Conservation (phyloP, 768 basidiomycete genomes). For the Phlebiopsis gigantea region DNA sequence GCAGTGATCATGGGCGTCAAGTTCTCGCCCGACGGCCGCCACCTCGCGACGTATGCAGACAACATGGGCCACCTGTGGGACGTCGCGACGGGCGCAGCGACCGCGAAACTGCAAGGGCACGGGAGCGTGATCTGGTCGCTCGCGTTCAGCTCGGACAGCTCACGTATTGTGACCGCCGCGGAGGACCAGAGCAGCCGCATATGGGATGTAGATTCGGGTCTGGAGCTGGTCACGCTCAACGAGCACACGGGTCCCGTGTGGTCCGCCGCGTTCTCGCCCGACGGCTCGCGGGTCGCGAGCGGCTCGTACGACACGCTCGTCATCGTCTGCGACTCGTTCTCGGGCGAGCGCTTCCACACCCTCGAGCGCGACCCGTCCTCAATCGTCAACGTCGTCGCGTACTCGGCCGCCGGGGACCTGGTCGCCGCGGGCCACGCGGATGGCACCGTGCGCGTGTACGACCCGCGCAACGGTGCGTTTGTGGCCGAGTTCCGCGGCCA, state of each 20-base stretch:
- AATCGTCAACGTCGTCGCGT: constrained; percentile 14
- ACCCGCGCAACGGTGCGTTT: constrained; percentile 3
- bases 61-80: constrained; percentile 15
- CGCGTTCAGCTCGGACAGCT: constrained; percentile 16
- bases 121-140: constrained; percentile 10
- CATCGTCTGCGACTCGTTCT: constrained; percentile 16
- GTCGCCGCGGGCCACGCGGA: constrained; percentile 20
- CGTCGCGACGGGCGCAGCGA: background rate
- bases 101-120: constrained; percentile 16
- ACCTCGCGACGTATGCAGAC: constrained; percentile 13
- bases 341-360: constrained; percentile 5
- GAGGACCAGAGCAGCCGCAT: constrained; percentile 16
- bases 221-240: constrained; percentile 5
- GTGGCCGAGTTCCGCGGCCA: constrained; percentile 19
- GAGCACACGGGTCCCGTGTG: constrained; percentile 24
- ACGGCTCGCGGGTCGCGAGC: constrained; percentile 37
- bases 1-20: constrained; percentile 13
- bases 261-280: constrained; percentile 36
- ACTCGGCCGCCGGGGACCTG: constrained; percentile 13
- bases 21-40: constrained; percentile 20
- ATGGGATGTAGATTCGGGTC: constrained; percentile 22
- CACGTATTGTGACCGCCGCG: constrained; percentile 19
- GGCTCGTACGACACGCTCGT: constrained; percentile 32
- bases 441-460: constrained; percentile 17
- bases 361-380: constrained; percentile 7